phyloP scores from a whole-genome alignment of 2,329 filamentous ascomycete species.

The Fusarium sp. region DNA sequence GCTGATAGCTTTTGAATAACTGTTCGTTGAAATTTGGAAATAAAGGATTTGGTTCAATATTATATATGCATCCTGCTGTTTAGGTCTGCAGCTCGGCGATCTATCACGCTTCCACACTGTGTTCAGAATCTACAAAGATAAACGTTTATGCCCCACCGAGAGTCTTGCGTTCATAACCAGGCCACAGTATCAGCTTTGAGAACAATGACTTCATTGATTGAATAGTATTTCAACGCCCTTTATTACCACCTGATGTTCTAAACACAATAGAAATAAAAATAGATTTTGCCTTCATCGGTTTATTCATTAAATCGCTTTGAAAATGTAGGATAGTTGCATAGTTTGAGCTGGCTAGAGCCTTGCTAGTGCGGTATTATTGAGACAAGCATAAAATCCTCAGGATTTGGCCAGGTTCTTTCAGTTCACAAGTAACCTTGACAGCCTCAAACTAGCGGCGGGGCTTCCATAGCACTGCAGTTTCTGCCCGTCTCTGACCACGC shows the following conservation, averaged over 20 bases:
- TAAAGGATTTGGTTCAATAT: rapidly evolving
- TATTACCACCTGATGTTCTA: rapidly evolving
- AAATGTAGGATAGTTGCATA: too few relatives aligned
- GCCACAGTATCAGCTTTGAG: too few relatives aligned
- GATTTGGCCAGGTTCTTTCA: too few relatives aligned
- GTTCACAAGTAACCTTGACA: background rate
- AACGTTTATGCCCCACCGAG: too few relatives aligned
- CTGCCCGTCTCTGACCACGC: background rate
- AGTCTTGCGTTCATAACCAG: too few relatives aligned
- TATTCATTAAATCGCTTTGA: too few relatives aligned
- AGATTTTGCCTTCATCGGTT: too few relatives aligned
- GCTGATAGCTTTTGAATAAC: rapidly evolving
- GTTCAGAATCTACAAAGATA: background rate
- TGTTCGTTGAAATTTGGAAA: rapidly evolving
- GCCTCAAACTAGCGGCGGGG: background rate
- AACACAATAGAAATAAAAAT: rapidly evolving
- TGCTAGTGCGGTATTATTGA: too few relatives aligned
- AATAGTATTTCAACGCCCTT: rapidly evolving
- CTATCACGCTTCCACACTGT: rapidly evolving
- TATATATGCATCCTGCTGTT: background rate
- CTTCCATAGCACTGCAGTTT: background rate
- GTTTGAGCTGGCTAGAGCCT: too few relatives aligned
- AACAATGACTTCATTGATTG: too few relatives aligned
- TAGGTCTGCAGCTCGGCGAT: background rate
- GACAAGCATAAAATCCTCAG: too few relatives aligned